Base-by-base conservation (phyloP, 2,329 filamentous ascomycete genomes). In the Hypoxylon sp. region DNA sequence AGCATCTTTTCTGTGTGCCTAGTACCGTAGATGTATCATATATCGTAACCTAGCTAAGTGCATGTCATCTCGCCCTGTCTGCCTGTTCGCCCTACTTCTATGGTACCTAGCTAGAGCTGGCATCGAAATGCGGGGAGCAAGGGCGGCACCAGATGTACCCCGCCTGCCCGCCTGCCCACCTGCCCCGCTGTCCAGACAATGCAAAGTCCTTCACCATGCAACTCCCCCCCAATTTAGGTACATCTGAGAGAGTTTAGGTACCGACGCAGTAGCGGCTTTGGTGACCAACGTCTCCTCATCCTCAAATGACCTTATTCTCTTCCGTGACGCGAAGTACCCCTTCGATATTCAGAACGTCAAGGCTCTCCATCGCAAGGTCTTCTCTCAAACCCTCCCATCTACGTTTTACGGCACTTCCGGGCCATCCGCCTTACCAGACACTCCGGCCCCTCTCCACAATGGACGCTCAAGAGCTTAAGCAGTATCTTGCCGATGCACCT, bases 401-500 rank as follows among this genome's bases (percentile, higher is more conserved):
- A 30, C 19, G 8, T 28, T 32, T 32, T 24, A 15, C 19, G 6
- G 59, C 15, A 51, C 10, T 44, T 39, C 52, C 53, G 34, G 20
- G 22, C 8, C 41, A 39, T 47, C 28, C 22, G 28, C 53, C 51
- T 50, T 41, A 48, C 41, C 58, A 56, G 47, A 20, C 53, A 43
- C 22, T 54, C 6, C 68, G 69, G 44, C 54, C 65, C 17, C 57
- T 69, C 56, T 68, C 68, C 72, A 81, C 76, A 68, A 89, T 90
- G 85, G 81, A 87, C 71, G 78, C 85, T 60, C 79, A 84, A 70
- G 87, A 89, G 68, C 81, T 89, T 66, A 82, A 82, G 77, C 91
- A 97, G 75, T 97, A 97, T 78, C 85, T 97, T 64, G 94, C 95
- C 48, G 95, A 99, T 79, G 89, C 90, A 68, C 95, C 95, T 47